phyloP scores from a whole-genome alignment of 1,284 basidiomycete genomes.

The Meripilus lineatus region DNA sequence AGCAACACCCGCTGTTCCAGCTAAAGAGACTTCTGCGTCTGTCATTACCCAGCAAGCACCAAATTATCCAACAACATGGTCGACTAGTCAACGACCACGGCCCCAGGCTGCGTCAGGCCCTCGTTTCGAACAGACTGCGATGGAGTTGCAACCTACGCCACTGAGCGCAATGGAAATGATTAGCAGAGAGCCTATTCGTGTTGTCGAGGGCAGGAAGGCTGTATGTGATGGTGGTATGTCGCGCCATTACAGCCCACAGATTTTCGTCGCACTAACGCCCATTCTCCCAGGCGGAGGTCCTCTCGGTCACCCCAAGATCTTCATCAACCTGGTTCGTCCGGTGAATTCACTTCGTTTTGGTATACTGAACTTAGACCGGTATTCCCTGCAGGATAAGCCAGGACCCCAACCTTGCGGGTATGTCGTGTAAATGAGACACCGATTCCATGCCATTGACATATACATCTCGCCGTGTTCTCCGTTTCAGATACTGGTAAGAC shows the following conservation, averaged over 20 bases:
- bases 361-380: not conserved
- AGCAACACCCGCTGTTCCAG: conserved; percentile 19
- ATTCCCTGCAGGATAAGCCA: conserved; percentile 57
- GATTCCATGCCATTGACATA: conserved; percentile 3
- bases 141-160: conserved; percentile 88
- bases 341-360: not conserved
- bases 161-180: conserved; percentile 90
- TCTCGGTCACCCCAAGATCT: conserved; percentile 95
- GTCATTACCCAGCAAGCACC: conserved; percentile 62
- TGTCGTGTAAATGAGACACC: conserved; percentile 19
- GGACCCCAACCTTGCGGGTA: conserved; percentile 79
- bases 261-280: not conserved
- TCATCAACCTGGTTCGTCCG: conserved; percentile 81
- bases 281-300: conserved; percentile 78
- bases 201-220: conserved; percentile 79
- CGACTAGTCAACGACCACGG: conserved; percentile 64
- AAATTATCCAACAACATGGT: conserved; percentile 76
- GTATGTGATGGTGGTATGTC: conserved; percentile 90
- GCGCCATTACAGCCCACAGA: not conserved
- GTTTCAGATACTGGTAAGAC: conserved; percentile 76
- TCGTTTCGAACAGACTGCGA: conserved; percentile 88
- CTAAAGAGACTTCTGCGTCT: conserved; percentile 24
- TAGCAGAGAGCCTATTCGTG: conserved; percentile 77
- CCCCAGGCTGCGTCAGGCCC: conserved; percentile 55
- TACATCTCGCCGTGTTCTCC: conserved; percentile 13